phyloP scores from a whole-genome alignment of 2,329 filamentous ascomycete species.

The Calonectria fujianensis region DNA sequence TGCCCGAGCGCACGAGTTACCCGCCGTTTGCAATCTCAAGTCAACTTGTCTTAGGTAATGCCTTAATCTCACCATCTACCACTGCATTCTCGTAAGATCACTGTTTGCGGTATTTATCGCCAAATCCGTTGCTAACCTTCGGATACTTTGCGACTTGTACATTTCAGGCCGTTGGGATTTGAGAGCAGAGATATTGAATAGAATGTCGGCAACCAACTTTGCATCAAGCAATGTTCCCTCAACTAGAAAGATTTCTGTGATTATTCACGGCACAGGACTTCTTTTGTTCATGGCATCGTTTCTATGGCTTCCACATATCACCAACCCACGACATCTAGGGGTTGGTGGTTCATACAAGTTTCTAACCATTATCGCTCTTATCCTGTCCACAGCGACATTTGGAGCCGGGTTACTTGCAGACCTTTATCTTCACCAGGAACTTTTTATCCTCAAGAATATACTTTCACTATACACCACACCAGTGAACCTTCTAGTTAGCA shows the following conservation, averaged over 20 bases:
- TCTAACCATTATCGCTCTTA: slow-evolving; percentile 23
- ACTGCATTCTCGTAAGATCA: neutral
- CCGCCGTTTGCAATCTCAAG: neutral
- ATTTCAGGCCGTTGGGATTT: neutral
- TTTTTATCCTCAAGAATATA: slow-evolving; percentile 14
- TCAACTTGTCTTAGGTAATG: neutral
- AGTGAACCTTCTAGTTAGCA: slow-evolving; percentile 11
- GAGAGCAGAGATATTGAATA: neutral
- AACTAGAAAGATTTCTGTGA: neutral
- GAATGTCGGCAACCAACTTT: neutral
- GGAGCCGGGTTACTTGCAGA: slow-evolving; percentile 20
- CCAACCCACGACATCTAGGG: slow-evolving; percentile 27
- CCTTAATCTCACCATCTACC: neutral
- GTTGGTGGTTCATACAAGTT: slow-evolving; percentile 34
- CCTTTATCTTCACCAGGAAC: neutral
- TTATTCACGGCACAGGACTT: slow-evolving; percentile 25
- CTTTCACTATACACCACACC: slow-evolving; percentile 17
- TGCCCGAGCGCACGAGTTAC: neutral
- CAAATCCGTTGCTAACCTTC: no score
- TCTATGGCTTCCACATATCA: slow-evolving; percentile 17
- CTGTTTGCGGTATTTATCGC: neutral
- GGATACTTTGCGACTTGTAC: neutral
- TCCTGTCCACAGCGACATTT: slow-evolving; percentile 29
- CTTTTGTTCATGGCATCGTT: slow-evolving; percentile 15
- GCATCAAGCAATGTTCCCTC: neutral